Evolutionary conservation across 108 stramenopile species (phyloP).

Genomic region (Conticribra weissflogii): DNA sequence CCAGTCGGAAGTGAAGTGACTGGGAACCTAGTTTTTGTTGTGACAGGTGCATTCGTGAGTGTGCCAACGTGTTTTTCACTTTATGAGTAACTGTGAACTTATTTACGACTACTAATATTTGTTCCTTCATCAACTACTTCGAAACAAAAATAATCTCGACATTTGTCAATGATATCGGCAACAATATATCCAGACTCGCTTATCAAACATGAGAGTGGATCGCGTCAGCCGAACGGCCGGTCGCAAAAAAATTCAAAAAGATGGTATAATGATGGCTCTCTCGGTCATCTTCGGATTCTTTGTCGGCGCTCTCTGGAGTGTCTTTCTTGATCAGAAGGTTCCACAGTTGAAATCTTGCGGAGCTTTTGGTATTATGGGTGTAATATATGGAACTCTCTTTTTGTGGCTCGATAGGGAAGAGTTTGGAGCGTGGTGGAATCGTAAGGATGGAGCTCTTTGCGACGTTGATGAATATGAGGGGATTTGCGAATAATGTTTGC

Average conservation of each 20-base stretch:
- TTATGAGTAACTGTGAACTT: neutral
- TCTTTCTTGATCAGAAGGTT: conserved; percentile 16
- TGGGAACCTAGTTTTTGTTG: conserved; percentile 63
- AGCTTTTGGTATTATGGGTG: conserved; percentile 52
- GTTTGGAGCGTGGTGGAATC: conserved; percentile 42
- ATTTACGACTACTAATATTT: neutral
- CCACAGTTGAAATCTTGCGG: conserved; percentile 35
- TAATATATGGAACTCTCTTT: conserved; percentile 52
- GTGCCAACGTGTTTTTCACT: neutral
- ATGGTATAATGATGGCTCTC: conserved; percentile 42
- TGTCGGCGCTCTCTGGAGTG: conserved; percentile 43
- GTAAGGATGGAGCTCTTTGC: conserved; percentile 35
- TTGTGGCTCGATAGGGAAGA: conserved; percentile 52
- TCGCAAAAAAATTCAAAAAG: conserved; percentile 44
- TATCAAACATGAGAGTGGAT: conserved; percentile 52
- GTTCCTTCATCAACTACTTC: neutral
- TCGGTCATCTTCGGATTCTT: conserved; percentile 54
- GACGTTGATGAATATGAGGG: conserved; percentile 22
- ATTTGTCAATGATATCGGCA: no score
- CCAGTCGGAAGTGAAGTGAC: conserved; percentile 56
- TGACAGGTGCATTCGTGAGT: conserved; percentile 63
- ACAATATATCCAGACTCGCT: no score
- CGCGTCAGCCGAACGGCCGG: conserved; percentile 50
- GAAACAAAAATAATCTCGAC: no score
- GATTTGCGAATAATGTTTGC: conserved; percentile 3